A percentile compares a stretch with the other conserved stretches of the same genome.
Conservation (phyloP, 2,329 filamentous ascomycete genomes). For the Hymenoscyphus linearis region DNA sequence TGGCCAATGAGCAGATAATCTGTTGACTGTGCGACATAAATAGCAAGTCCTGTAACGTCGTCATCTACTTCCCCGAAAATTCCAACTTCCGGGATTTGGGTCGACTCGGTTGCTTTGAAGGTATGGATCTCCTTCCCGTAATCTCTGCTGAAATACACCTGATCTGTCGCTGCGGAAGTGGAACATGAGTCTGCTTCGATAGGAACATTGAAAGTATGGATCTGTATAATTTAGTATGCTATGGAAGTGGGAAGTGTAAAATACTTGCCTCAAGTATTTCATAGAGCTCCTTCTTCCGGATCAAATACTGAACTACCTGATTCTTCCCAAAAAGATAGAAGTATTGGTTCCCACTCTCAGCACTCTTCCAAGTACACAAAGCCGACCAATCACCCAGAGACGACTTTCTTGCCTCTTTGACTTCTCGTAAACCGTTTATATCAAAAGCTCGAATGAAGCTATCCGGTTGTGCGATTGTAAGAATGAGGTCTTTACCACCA, state of each 20-base stretch:
- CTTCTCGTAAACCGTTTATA: background rate
- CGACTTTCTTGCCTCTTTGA: background rate
- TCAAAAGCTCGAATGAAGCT: background rate
- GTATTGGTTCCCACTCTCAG: slow-evolving; percentile 1
- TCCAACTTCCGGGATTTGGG: background rate
- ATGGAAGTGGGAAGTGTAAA: no score
- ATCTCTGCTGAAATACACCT: background rate
- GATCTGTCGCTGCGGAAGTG: background rate
- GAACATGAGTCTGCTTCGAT: background rate
- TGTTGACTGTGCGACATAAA: background rate
- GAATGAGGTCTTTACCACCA: background rate
- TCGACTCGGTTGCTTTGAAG: background rate
- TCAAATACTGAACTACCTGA: background rate
- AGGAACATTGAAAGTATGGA: slow-evolving; percentile 1
- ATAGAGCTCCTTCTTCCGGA: background rate
- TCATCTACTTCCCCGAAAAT: background rate
- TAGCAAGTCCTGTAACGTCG: background rate
- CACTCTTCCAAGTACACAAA: slow-evolving; percentile 3
- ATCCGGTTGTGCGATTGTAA: slow-evolving; percentile 2
- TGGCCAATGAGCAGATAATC: background rate
- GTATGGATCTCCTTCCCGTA: background rate
- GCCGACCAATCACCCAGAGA: background rate
- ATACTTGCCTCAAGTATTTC: background rate
- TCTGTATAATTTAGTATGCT: background rate
- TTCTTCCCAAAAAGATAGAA: slow-evolving; percentile 1